Evolutionary conservation across 306 rosid genomes (phyloP).

Genomic region (Dalbergia oliveri): DNA sequence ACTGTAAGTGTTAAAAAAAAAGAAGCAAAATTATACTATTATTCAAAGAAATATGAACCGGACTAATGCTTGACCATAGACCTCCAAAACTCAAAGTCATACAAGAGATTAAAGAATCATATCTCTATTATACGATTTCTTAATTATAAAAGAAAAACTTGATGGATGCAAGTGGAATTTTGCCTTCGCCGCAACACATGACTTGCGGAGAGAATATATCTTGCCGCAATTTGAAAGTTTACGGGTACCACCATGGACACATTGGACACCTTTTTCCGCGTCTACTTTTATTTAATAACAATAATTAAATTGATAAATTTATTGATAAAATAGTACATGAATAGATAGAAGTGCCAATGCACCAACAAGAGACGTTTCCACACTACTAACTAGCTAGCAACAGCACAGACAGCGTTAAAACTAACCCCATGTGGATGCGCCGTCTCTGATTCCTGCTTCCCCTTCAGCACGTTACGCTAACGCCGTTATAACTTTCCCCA

Average conservation of each 20-base stretch:
- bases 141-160: not conserved
- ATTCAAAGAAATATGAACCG: too few species aligned
- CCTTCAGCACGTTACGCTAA: slow-evolving; percentile 3
- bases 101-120: too few species aligned
- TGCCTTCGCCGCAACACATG: not conserved
- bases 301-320: not conserved
- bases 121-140: not conserved
- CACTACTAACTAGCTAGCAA: too few species aligned
- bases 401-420: not conserved
- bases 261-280: not conserved
- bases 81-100: too few species aligned
- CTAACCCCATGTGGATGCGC: slow-evolving; percentile 3
- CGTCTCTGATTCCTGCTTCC: slow-evolving; percentile 18
- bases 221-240: not conserved
- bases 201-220: not conserved
- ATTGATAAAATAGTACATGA: not conserved
- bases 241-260: not conserved
- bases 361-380: too few species aligned
- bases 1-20: too few species aligned
- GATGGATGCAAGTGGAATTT: not conserved
- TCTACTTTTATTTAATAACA: not conserved
- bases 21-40: too few species aligned
- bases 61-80: too few species aligned
- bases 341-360: too few species aligned
- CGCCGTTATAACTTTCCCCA: slow-evolving; percentile 43